These are phyloP conservation scores for Neurospora cerealis DNA, from an alignment of 495 filamentous ascomycete species.

Conservation along the genomic window DNA sequence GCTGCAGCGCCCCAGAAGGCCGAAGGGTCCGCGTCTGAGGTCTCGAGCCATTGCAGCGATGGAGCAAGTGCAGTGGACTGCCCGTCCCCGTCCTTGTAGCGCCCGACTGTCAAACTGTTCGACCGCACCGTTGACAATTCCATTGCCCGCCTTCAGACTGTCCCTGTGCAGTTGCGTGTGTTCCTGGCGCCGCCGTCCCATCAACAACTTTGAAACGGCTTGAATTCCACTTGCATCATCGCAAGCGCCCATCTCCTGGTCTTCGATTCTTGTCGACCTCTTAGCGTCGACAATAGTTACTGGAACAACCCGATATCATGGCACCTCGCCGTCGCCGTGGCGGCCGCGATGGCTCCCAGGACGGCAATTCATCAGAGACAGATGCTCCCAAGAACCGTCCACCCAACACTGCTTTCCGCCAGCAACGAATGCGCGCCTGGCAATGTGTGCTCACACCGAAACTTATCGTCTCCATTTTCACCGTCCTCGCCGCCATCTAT, in stretches of 20 bases:
- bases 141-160: not conserved
- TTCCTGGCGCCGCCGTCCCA: not conserved
- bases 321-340: slow-evolving; percentile 25
- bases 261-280: not conserved
- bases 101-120: not conserved
- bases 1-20: slow-evolving; percentile 5
- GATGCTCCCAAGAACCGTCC: slow-evolving; percentile 25
- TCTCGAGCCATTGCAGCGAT: not conserved
- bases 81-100: not conserved
- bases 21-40: slow-evolving; percentile 20
- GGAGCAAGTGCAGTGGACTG: not conserved
- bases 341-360: slow-evolving; percentile 14
- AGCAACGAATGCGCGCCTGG: slow-evolving; percentile 30
- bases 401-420: slow-evolving; percentile 27
- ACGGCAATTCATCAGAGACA: slow-evolving; percentile 9
- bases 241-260: not conserved
- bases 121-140: not conserved
- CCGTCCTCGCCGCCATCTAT: slow-evolving; percentile 24
- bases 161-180: not conserved
- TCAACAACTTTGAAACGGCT: not conserved
- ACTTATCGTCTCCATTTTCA: slow-evolving; percentile 28
- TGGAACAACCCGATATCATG: slow-evolving; percentile 13
- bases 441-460: slow-evolving; percentile 29
- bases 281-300: not conserved
- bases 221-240: not conserved